These are phyloP conservation scores for Boletus speciosus DNA, from an alignment of 768 basidiomycete species.

Conservation along the genomic window DNA sequence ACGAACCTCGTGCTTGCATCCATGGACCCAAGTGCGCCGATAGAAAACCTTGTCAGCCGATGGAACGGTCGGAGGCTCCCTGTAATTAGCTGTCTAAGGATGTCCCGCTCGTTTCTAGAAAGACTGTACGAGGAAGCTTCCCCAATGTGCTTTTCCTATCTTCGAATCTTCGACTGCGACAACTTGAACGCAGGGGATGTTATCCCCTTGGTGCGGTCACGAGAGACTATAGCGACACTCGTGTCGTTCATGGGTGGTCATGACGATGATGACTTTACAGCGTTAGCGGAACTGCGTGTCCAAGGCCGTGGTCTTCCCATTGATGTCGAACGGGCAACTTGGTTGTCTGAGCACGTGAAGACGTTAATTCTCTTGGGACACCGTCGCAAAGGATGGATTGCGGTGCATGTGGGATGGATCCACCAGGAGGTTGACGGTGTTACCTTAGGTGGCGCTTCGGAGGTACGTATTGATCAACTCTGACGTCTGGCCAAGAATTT, in stretches of 20 bases:
- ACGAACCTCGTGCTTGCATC: slow-evolving; percentile 3
- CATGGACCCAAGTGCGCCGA: neutral
- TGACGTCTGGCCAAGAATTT: too few species aligned
- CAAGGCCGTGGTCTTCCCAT: slow-evolving; percentile 7
- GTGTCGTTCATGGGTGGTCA: slow-evolving; percentile 3
- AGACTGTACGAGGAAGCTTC: neutral
- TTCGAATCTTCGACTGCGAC: slow-evolving; percentile 7
- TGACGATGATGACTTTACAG: neutral
- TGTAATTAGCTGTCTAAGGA: slow-evolving; percentile 1
- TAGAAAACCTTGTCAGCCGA: slow-evolving; percentile 4
- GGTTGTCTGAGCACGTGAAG: slow-evolving; percentile 7
- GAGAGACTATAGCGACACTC: neutral
- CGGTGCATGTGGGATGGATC: slow-evolving; percentile 9
- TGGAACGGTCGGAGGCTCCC: slow-evolving; percentile 7
- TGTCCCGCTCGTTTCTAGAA: slow-evolving; percentile 1
- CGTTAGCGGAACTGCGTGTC: slow-evolving; percentile 3
- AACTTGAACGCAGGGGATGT: slow-evolving; percentile 1
- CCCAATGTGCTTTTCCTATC: neutral
- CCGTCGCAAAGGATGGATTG: slow-evolving; percentile 3
- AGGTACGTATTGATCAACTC: neutral
- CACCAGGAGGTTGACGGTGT: neutral
- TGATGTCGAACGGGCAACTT: neutral
- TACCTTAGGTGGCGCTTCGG: neutral
- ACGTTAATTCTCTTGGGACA: slow-evolving; percentile 7
- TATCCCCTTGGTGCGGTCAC: slow-evolving; percentile 5